Percentiles rank a stretch among this genome's conserved stretches.
Conservation (phyloP, 805 yeast species). For the Candida boidinii region DNA sequence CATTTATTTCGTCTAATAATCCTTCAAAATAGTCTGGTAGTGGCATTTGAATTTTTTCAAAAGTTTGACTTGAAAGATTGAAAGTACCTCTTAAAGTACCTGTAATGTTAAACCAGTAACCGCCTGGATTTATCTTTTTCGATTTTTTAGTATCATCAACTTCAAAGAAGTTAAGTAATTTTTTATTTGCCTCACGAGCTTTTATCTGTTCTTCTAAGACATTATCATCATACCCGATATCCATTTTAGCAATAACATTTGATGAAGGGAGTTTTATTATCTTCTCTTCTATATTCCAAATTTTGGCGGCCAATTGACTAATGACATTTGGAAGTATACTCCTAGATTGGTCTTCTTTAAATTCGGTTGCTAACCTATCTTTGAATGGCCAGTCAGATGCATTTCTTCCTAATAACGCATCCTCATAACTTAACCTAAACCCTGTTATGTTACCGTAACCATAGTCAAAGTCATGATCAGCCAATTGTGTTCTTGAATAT, state of each 20-base stretch:
- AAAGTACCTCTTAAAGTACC: constrained; percentile 39
- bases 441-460: constrained; percentile 76
- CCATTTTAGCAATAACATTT: constrained; percentile 7
- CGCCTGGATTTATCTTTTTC: constrained; percentile 20
- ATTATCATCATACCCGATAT: constrained; percentile 8
- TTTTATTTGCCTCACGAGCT: too few relatives aligned
- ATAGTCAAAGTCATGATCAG: constrained; percentile 31
- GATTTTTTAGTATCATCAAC: constrained; percentile 1
- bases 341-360: constrained; percentile 40
- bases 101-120: constrained; percentile 33
- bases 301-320: constrained; percentile 33
- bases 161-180: neutral
- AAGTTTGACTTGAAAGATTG: constrained; percentile 9
- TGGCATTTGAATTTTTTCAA: constrained; percentile 19
- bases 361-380: constrained; percentile 22
- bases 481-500: constrained; percentile 25
- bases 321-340: constrained; percentile 56
- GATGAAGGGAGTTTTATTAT: too few relatives aligned
- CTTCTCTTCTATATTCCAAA: constrained; percentile 41
- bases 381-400: constrained; percentile 51
- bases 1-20: constrained; percentile 9
- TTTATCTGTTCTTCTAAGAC: neutral
- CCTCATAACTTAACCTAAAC: constrained; percentile 55
- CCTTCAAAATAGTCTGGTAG: constrained; percentile 20
- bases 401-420: constrained; percentile 35